Evolutionary conservation across 2,329 filamentous ascomycete species (phyloP).

Genomic region (Fusarium bulbicola): DNA sequence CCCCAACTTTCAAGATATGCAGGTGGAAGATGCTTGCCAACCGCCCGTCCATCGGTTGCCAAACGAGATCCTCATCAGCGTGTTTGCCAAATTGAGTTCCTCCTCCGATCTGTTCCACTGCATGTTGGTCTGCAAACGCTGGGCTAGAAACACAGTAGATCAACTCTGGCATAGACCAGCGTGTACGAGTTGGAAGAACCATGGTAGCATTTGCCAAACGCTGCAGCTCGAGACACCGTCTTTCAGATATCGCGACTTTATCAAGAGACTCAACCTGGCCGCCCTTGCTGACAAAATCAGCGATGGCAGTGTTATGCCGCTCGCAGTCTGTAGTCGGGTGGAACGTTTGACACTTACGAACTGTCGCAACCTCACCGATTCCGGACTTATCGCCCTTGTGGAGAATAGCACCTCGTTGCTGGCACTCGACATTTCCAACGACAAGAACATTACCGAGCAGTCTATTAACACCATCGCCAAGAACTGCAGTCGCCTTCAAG

Average conservation of each 20-base stretch:
- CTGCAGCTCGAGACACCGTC: slow-evolving; percentile 77
- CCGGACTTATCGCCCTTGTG: slow-evolving; percentile 81
- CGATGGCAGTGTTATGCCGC: slow-evolving; percentile 86
- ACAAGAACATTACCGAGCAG: slow-evolving; percentile 84
- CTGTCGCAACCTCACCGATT: slow-evolving; percentile 85
- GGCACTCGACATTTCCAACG: slow-evolving; percentile 87
- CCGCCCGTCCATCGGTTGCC: slow-evolving; percentile 88
- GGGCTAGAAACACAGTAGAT: slow-evolving; percentile 92
- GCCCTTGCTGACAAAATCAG: slow-evolving; percentile 78
- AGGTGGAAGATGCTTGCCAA: slow-evolving; percentile 72
- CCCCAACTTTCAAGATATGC: slow-evolving; percentile 79
- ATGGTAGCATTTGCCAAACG: slow-evolving; percentile 82
- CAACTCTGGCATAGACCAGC: slow-evolving; percentile 94
- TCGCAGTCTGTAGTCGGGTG: slow-evolving; percentile 86
- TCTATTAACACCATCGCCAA: slow-evolving; percentile 81
- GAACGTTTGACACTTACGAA: slow-evolving; percentile 93
- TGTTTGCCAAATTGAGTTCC: slow-evolving; percentile 84
- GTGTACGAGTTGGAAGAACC: slow-evolving; percentile 86
- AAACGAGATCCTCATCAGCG: slow-evolving; percentile 91
- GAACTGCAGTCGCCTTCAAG: slow-evolving; percentile 86
- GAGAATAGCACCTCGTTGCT: slow-evolving; percentile 82
- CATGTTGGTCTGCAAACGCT: slow-evolving; percentile 93
- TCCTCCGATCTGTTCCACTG: slow-evolving; percentile 83
- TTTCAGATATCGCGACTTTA: slow-evolving; percentile 89
- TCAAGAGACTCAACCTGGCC: slow-evolving; percentile 91